Percentiles rank a stretch among this genome's conserved stretches.
Conservation (phyloP, 2,329 filamentous ascomycete species). For the Epicoccum sorghinum region DNA sequence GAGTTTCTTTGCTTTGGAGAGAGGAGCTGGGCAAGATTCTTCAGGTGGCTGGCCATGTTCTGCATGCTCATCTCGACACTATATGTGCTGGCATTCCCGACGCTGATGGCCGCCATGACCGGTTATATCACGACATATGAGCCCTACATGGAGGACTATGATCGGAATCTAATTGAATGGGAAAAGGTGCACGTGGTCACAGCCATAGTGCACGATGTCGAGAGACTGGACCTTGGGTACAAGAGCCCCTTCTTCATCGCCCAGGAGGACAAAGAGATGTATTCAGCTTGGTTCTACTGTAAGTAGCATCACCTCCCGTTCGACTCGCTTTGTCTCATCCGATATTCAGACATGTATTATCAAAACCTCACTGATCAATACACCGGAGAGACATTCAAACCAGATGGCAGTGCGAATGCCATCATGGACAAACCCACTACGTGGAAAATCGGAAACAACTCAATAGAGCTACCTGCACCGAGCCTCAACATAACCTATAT, state of each 20-base stretch:
- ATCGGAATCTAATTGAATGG: slow-evolving; percentile 35
- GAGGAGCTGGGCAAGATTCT: slow-evolving; percentile 31
- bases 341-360: neutral
- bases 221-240: slow-evolving; percentile 23
- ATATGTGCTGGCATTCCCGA: slow-evolving; percentile 47
- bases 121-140: slow-evolving; percentile 45
- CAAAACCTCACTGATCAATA: neutral
- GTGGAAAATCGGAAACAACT: neutral
- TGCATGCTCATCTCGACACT: slow-evolving; percentile 40
- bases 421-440: neutral
- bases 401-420: neutral
- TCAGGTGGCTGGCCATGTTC: slow-evolving; percentile 42
- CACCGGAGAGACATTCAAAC: neutral
- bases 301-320: neutral
- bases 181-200: slow-evolving; percentile 20
- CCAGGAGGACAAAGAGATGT: slow-evolving; percentile 15
- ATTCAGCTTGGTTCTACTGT: slow-evolving; percentile 24
- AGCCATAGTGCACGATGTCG: slow-evolving; percentile 25
- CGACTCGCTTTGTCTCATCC: neutral
- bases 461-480: neutral
- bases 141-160: slow-evolving; percentile 35
- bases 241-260: neutral
- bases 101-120: slow-evolving; percentile 48
- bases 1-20: slow-evolving; percentile 36
- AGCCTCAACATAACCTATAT: neutral